phyloP scores from a whole-genome alignment of 2,329 filamentous ascomycete genomes.

The Ustilaginoidea virens region DNA sequence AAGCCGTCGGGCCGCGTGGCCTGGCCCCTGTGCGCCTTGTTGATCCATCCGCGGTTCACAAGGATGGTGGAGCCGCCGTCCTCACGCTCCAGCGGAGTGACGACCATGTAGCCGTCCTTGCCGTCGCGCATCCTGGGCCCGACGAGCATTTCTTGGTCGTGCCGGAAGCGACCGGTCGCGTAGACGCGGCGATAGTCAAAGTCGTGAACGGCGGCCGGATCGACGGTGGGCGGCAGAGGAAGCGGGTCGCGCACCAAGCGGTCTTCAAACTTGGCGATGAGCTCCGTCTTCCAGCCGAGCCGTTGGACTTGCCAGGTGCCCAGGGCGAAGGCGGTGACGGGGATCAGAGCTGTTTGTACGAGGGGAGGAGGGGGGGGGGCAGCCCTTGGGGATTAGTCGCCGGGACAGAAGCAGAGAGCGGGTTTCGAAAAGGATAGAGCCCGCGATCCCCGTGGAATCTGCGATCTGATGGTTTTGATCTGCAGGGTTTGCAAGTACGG shows the following conservation, averaged over 20 bases:
- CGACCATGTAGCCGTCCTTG: constrained; percentile 76
- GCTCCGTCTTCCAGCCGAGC: constrained; percentile 82
- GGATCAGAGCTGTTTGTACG: constrained; percentile 51
- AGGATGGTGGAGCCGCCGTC: constrained; percentile 55
- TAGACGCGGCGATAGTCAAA: constrained; percentile 85
- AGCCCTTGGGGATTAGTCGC: not conserved
- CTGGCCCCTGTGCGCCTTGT: constrained; percentile 56
- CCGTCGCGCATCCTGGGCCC: constrained; percentile 83
- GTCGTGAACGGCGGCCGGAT: constrained; percentile 65
- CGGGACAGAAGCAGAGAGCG: not conserved
- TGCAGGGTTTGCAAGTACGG: constrained; percentile 2
- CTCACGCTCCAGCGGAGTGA: constrained; percentile 71
- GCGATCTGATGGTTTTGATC: no score
- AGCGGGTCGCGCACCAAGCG: constrained; percentile 73
- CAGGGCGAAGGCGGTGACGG: constrained; percentile 75
- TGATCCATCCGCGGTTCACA: constrained; percentile 85
- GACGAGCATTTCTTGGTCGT: constrained; percentile 93
- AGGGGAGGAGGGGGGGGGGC: not conserved
- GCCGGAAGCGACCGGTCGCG: constrained; percentile 57
- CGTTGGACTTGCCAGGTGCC: constrained; percentile 94
- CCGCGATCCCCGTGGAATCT: no score
- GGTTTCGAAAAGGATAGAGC: not conserved
- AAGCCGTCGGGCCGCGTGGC: constrained; percentile 48
- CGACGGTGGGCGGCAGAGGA: constrained; percentile 69
- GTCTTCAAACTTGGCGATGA: constrained; percentile 86